These are phyloP conservation scores for Eremothecium cymbalariae DNA, from an alignment of 1,139 yeast genomes.

Conservation along the genomic window DNA sequence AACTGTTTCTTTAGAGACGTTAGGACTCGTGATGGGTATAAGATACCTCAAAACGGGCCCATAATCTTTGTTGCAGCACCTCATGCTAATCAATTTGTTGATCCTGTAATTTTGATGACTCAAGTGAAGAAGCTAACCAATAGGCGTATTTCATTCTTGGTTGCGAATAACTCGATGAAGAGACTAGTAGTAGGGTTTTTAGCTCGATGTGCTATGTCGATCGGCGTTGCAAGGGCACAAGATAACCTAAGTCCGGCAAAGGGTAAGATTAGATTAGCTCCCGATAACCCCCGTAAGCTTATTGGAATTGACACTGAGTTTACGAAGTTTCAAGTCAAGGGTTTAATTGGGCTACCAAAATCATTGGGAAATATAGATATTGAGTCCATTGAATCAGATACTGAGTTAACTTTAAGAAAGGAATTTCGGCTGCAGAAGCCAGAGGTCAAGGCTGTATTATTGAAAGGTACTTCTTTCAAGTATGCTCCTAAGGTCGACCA, in stretches of 20 bases:
- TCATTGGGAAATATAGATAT: slow-evolving; percentile 74
- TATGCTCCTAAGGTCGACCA: slow-evolving; percentile 81
- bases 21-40: slow-evolving; percentile 82
- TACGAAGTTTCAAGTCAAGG: slow-evolving; percentile 52
- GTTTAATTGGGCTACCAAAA: slow-evolving; percentile 70
- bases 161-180: slow-evolving; percentile 75
- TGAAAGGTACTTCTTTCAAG: slow-evolving; percentile 55
- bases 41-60: slow-evolving; percentile 72
- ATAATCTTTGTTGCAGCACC: slow-evolving; percentile 95
- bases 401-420: slow-evolving; percentile 59
- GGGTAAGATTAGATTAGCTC: slow-evolving; percentile 47
- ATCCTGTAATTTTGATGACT: slow-evolving; percentile 76
- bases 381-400: slow-evolving; percentile 61
- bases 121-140: slow-evolving; percentile 66
- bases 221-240: slow-evolving; percentile 89
- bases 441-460: slow-evolving; percentile 38
- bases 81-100: slow-evolving; percentile 94
- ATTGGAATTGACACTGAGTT: slow-evolving; percentile 65
- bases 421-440: slow-evolving; percentile 51
- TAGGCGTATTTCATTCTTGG: slow-evolving; percentile 73
- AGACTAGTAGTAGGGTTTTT: slow-evolving; percentile 63
- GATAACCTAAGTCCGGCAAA: slow-evolving; percentile 59
- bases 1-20: slow-evolving; percentile 78
- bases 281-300: slow-evolving; percentile 45
- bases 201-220: slow-evolving; percentile 68